Evolutionary conservation across 1,139 yeast species (phyloP).

Genomic region (Waltiozyma sp.): DNA sequence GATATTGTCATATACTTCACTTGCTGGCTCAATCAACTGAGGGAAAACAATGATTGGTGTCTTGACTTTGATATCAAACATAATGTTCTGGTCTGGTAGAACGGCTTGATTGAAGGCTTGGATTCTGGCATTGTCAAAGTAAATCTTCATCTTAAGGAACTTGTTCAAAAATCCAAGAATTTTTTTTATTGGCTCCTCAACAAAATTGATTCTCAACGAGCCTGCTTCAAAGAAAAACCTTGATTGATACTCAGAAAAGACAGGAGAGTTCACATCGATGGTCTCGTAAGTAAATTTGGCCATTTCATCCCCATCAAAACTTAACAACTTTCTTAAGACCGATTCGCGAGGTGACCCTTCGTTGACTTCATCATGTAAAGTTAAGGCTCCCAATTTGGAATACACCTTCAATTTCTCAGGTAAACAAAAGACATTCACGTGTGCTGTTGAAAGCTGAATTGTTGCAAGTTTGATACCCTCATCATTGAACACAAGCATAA

Average conservation of each 20-base stretch:
- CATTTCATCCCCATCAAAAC: constrained; percentile 73
- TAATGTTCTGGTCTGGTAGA: constrained; percentile 53
- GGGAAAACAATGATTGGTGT: constrained; percentile 87
- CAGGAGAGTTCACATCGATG: constrained; percentile 45
- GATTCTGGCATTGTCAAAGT: constrained; percentile 80
- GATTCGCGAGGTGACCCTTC: constrained; percentile 54
- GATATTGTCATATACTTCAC: constrained; percentile 42
- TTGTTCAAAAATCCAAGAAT: constrained; percentile 59
- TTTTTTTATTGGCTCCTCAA: constrained; percentile 69
- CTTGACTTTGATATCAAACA: constrained; percentile 57
- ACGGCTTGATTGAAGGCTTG: constrained; percentile 56
- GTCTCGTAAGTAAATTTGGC: constrained; percentile 83
- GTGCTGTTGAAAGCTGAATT: constrained; percentile 63
- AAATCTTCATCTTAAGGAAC: constrained; percentile 74
- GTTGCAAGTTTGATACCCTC: constrained; percentile 80
- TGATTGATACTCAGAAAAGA: constrained; percentile 41
- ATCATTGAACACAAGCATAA: constrained; percentile 69
- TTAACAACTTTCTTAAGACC: constrained; percentile 50
- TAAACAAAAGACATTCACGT: constrained; percentile 49
- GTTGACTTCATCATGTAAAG: constrained; percentile 66
- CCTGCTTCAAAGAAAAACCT: constrained; percentile 61
- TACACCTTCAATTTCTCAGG: constrained; percentile 71
- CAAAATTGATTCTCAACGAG: constrained; percentile 61
- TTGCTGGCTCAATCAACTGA: constrained; percentile 33
- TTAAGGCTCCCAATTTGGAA: constrained; percentile 72